Base-by-base conservation (phyloP, 805 yeast genomes). In the Alloascoidea africana region DNA sequence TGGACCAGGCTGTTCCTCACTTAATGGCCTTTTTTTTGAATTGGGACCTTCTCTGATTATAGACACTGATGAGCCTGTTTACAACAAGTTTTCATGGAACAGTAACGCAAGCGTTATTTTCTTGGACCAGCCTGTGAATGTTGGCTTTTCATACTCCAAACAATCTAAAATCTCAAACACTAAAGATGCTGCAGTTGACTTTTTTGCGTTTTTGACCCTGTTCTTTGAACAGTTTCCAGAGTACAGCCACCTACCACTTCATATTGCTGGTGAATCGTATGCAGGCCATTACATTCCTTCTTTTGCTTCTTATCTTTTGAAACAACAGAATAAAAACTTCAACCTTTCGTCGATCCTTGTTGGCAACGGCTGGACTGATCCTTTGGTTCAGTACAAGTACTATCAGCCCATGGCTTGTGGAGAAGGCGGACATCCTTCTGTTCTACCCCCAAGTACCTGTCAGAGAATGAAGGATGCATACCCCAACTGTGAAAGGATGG, bases 381-480 rank as follows among this genome's bases (percentile, higher is more conserved):
- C 93, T 5, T 68, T 80, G 54, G 66, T 72, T 44, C 95, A 84
- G 61, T 77, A 77, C 58, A 73, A 71, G 44, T 70, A 72, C 59
- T 83, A 79, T 56, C 76, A 79, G 54, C 94, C 93, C 56, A 86
- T 85, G 96, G 95, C 94, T 11, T 86, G 96, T 62, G 95, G 95
- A 45, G 66, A 74, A 51, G 94, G 95, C 47, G 96, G 94, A 30
- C 75, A 70, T 47, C 79, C 80, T 30, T 65, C 87, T 13, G 84
- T 85, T 4, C 62, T 86, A 45, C 61, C 72, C 30, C 83, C 78
- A 36, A 86, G 77, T 44, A 76, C 78, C 52, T 86, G 96, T 64
- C 68, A 70, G 38, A 59, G 62, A 17, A 73, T 85, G 76, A 65
- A 68, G 38, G 65, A 63, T 36, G 56, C 76, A 36, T 66, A 77